Conservation (phyloP, 1,284 basidiomycete species). For the Ceratobasidium sp. region DNA sequence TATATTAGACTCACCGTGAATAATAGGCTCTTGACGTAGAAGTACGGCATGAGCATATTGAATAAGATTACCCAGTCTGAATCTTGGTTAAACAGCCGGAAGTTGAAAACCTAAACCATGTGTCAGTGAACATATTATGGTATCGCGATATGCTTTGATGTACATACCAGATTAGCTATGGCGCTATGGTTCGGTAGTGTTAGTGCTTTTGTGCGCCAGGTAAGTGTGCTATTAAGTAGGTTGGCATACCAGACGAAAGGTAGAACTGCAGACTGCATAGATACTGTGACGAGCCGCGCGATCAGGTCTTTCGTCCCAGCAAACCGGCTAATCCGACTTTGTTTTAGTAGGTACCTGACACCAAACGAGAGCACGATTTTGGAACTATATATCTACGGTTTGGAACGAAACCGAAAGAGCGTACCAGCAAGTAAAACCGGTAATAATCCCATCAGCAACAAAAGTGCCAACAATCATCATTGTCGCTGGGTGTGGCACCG, state of each 20-base stretch:
- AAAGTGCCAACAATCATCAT: constrained; percentile 35
- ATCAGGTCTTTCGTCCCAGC: constrained; percentile 28
- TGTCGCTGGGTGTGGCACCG: background rate
- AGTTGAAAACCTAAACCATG: constrained; percentile 30
- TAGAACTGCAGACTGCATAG: constrained; percentile 40
- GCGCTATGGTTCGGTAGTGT: constrained; percentile 1
- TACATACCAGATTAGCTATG: constrained; percentile 15
- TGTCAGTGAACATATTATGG: background rate
- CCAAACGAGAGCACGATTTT: background rate
- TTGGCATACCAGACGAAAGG: constrained; percentile 29
- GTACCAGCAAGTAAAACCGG: constrained; percentile 37
- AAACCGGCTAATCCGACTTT: constrained; percentile 3
- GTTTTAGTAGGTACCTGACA: constrained; percentile 25
- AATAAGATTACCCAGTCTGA: constrained; percentile 17
- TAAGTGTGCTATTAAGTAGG: background rate
- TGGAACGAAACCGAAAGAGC: background rate
- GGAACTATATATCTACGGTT: background rate
- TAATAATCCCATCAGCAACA: constrained; percentile 24
- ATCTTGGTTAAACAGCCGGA: background rate
- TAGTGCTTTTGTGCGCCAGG: background rate
- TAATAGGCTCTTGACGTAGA: constrained; percentile 31
- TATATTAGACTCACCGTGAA: constrained; percentile 12
- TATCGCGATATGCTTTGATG: background rate
- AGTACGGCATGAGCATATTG: constrained; percentile 33
- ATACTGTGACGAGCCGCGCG: constrained; percentile 15